Evolutionary conservation across 2,329 filamentous ascomycete genomes (phyloP).

Genomic region (Apiospora sp.): DNA sequence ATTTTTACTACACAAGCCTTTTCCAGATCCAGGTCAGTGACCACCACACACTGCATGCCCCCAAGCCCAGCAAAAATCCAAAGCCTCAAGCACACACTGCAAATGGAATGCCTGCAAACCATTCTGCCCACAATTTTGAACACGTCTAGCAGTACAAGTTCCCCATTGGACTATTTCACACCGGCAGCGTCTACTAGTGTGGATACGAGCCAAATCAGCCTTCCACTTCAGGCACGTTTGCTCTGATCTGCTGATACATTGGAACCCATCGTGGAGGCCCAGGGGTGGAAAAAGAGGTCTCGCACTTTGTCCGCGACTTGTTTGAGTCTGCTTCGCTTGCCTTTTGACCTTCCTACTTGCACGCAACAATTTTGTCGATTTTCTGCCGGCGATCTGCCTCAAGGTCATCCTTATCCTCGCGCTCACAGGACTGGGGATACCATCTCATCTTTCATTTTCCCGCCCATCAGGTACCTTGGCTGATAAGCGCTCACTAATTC

Average conservation of each 20-base stretch:
- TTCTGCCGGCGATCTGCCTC: conserved; percentile 2
- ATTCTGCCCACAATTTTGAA: conserved; percentile 23
- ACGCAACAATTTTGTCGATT: background rate
- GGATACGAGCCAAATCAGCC: conserved; percentile 27
- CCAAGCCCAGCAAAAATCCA: conserved; percentile 17
- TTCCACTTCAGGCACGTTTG: conserved; percentile 15
- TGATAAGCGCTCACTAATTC: conserved; percentile 14
- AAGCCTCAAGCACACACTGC: conserved; percentile 10
- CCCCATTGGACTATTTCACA: conserved; percentile 25
- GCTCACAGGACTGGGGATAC: background rate
- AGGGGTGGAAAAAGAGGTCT: background rate
- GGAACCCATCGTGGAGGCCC: conserved; percentile 5
- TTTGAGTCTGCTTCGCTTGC: background rate
- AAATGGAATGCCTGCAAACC: conserved; percentile 14
- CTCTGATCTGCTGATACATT: conserved; percentile 24
- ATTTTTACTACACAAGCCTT: background rate
- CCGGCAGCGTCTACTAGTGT: conserved; percentile 22
- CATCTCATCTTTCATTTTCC: conserved; percentile 15
- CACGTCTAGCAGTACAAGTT: conserved; percentile 25
- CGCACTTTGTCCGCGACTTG: conserved; percentile 9
- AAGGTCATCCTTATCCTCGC: background rate
- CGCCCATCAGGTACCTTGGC: conserved; percentile 10
- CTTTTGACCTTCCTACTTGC: conserved; percentile 10
- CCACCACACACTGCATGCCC: background rate
- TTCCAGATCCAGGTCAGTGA: background rate